Base-by-base conservation (phyloP, 2,329 filamentous ascomycete species). In the Neopestalotiopsis rosae region DNA sequence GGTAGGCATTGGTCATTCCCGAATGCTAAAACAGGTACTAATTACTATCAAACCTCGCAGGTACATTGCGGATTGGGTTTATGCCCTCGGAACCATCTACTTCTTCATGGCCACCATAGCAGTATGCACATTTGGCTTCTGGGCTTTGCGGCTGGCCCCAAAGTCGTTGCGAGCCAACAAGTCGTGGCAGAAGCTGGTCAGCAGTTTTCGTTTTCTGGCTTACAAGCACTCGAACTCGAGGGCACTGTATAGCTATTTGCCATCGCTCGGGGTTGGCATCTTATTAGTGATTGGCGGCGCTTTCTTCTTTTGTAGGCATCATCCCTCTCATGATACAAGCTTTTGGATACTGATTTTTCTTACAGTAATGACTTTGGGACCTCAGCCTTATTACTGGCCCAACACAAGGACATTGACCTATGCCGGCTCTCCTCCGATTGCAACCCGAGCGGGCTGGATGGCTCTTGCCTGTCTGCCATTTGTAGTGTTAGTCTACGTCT, bases 331-430 rank as follows among this genome's bases (percentile, higher is more conserved):
- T 32, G 14, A 32, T 28, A 71, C 70, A 12, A 49, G 72, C 13
- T 71, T 65, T 20, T 57, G 17, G 42, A 38, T 5, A 45, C 68
- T 72, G 49, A 72, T 34, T 30, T 40, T 49, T 14, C 59, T 52
- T 32, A 24, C 65, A 82, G 82, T 76, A n/a, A 82, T 86, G 82
- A 82, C 81, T 0, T 77, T 87, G 1, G 83, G 80, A 1, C 85
- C 87, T 0, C 75, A 80, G 32, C 86, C 87, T 0, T 89, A 88
- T 75, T 89, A 89, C 79, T 89, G 87, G 87, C 83, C 85, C 0
- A 84, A 81, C 63, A 80, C 79, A 5, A 66, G 65, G 13, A 74
- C 76, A 7, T 69, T 80, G 3, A 77, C 73, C 38, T 88, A 81
- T 71, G 87, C 86, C 9, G 77, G 79, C 74, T 87, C 85, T 34